Percentiles rank a stretch among this genome's conserved stretches.
Conservation (phyloP, 305 asterid genomes). For the Andrographis paniculata region DNA sequence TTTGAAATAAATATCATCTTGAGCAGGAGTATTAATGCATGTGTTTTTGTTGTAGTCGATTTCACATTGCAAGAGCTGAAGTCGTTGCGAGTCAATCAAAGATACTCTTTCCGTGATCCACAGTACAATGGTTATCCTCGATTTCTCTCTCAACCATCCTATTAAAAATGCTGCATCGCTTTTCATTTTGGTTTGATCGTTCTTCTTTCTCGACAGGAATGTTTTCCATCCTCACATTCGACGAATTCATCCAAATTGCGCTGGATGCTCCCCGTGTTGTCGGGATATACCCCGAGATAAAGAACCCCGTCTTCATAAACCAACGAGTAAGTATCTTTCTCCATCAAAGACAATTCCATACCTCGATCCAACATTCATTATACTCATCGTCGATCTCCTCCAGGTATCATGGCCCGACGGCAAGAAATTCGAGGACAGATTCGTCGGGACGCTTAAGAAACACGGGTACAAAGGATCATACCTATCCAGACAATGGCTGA, state of each 20-base stretch:
- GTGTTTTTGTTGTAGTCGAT: constrained; percentile 43
- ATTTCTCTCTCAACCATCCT: too few species aligned
- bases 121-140: constrained; percentile 72
- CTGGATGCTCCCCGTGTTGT: constrained; percentile 76
- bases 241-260: constrained; percentile 78
- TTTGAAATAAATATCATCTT: too few species aligned
- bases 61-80: constrained; percentile 68
- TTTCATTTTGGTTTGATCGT: background rate
- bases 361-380: too few species aligned
- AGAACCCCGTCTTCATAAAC: constrained; percentile 78
- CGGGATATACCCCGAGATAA: constrained; percentile 97
- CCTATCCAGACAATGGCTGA: constrained; percentile 78
- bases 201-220: constrained; percentile 43
- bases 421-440: constrained; percentile 77
- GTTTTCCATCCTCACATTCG: constrained; percentile 74
- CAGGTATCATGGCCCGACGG: constrained; percentile 91
- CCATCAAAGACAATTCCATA: too few species aligned
- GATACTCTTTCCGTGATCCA: constrained; percentile 62
- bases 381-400: constrained; percentile 1
- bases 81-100: constrained; percentile 60
- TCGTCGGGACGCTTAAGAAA: constrained; percentile 60
- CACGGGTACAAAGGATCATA: constrained; percentile 79
- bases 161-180: too few species aligned
- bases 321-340: constrained; percentile 70
- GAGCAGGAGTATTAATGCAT: background rate